Percentiles rank a stretch among this genome's conserved stretches.
Evolutionary conservation across 805 yeast species (phyloP).

Genomic region (Candida vaughaniae): DNA sequence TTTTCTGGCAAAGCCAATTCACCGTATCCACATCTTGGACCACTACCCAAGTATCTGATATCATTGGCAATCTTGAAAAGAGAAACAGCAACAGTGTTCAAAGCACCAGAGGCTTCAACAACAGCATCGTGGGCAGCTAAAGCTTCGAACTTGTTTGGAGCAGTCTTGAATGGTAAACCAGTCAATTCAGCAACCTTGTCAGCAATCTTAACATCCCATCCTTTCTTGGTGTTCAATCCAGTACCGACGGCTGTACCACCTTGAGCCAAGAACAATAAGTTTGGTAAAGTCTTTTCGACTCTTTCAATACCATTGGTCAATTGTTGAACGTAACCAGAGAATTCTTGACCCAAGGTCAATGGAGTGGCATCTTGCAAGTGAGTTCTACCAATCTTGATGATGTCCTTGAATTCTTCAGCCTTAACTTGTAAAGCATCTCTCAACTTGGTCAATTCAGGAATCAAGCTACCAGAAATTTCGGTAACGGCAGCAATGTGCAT

Average conservation of each 20-base stretch:
- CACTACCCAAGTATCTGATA: constrained; percentile 96
- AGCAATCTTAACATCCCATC: constrained; percentile 87
- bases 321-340: constrained; percentile 95
- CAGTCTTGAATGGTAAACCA: constrained; percentile 86
- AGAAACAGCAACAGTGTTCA: constrained; percentile 92
- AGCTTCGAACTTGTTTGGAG: constrained; percentile 99
- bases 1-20: constrained; percentile 94
- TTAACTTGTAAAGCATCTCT: constrained; percentile 77
- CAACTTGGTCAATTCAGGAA: constrained; percentile 78
- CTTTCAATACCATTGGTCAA: constrained; percentile 86
- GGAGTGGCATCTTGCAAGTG: constrained; percentile 99
- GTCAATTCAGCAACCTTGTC: constrained; percentile 81
- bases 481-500: constrained; percentile 99
- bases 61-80: constrained; percentile 96
- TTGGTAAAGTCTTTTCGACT: constrained; percentile 73
- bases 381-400: constrained; percentile 98
- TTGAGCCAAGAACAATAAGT: constrained; percentile 84
- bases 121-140: constrained; percentile 98
- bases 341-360: constrained; percentile 95
- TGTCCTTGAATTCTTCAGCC: constrained; percentile 78
- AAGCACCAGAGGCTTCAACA: constrained; percentile 96
- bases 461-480: constrained; percentile 70
- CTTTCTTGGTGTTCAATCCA: constrained; percentile 91
- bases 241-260: constrained; percentile 99
- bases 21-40: constrained; percentile 99